A percentile compares a stretch with the other conserved stretches of the same genome.
Conservation (phyloP, 495 filamentous ascomycete genomes). For the Cercophora samala region DNA sequence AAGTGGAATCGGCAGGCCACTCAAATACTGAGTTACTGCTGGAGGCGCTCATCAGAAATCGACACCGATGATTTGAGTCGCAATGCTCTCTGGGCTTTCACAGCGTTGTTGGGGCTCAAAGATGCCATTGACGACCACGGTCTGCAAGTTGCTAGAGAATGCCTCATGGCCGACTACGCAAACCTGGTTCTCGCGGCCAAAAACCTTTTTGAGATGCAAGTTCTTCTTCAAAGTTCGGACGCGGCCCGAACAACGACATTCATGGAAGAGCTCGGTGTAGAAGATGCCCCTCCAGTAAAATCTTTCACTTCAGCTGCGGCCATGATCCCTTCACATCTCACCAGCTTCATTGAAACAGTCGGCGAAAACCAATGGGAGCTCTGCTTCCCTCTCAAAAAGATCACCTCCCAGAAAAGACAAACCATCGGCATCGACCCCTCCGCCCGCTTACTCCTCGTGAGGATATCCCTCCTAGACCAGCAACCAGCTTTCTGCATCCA, state of each 20-base stretch:
- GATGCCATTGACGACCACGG: not conserved
- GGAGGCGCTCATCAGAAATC: conserved; percentile 15
- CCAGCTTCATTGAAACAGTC: conserved; percentile 13
- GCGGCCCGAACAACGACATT: conserved; percentile 11
- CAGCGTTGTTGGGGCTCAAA: conserved; percentile 8
- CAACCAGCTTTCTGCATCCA: conserved; percentile 22
- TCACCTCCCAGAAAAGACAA: conserved; percentile 11
- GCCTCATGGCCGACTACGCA: conserved; percentile 12
- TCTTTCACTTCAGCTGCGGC: not conserved
- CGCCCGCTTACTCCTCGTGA: conserved; percentile 18
- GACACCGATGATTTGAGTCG: conserved; percentile 8
- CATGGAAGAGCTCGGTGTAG: conserved; percentile 18
- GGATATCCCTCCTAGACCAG: conserved; percentile 15
- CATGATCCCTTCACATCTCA: conserved; percentile 14
- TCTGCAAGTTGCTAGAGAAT: conserved; percentile 1
- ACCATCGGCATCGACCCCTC: conserved; percentile 12
- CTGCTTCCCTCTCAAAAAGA: conserved; percentile 14
- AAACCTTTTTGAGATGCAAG: conserved; percentile 8
- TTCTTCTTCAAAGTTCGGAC: conserved; percentile 7
- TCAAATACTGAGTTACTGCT: conserved; percentile 13
- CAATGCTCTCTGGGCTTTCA: conserved; percentile 8
- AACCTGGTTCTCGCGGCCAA: conserved; percentile 9
- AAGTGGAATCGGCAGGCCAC: conserved; percentile 13
- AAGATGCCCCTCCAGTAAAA: conserved; percentile 6
- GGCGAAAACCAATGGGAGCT: conserved; percentile 20